Percentiles rank a stretch among this genome's conserved stretches.
phyloP scores from a whole-genome alignment of 768 basidiomycete genomes.

The Candolleomyces aberdarensis region DNA sequence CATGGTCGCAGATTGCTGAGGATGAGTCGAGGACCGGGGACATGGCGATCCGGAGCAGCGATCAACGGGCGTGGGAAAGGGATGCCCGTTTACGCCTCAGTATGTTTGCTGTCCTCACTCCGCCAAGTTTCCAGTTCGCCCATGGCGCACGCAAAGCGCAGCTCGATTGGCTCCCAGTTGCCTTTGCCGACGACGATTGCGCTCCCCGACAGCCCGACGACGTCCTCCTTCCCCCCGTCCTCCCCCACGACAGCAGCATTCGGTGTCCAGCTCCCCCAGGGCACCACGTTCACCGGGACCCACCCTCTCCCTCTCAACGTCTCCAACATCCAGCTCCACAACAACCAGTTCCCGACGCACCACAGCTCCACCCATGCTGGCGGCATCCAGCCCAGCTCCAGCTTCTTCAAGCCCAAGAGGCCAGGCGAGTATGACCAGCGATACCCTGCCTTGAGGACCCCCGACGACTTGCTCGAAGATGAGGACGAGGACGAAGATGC shows the following conservation, averaged over 20 bases:
- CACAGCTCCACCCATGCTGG: slow-evolving; percentile 52
- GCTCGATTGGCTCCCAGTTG: slow-evolving; percentile 28
- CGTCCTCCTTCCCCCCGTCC: slow-evolving; percentile 15
- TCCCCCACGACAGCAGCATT: neutral
- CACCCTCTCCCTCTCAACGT: slow-evolving; percentile 1
- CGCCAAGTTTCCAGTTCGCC: neutral
- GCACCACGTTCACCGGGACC: neutral
- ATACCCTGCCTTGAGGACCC: slow-evolving; percentile 23
- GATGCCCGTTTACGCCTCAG: neutral
- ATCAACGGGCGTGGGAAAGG: neutral
- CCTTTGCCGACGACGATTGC: slow-evolving; percentile 32
- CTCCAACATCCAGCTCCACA: slow-evolving; percentile 10
- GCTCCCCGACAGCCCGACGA: slow-evolving; percentile 13
- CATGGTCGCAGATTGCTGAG: neutral
- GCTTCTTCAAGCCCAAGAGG: slow-evolving; percentile 72
- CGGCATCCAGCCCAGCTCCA: slow-evolving; percentile 74
- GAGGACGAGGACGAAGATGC: neutral
- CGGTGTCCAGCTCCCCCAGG: neutral
- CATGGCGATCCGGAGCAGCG: neutral
- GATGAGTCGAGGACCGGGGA: too few relatives aligned
- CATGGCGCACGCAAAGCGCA: slow-evolving; percentile 16
- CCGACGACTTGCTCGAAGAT: neutral
- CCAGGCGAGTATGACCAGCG: slow-evolving; percentile 41
- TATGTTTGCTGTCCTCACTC: slow-evolving; percentile 13
- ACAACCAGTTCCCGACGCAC: slow-evolving; percentile 13